These are phyloP conservation scores for Gilbertella persicaria DNA, from an alignment of 371 early-diverging fungal genomes.

Conservation along the genomic window DNA sequence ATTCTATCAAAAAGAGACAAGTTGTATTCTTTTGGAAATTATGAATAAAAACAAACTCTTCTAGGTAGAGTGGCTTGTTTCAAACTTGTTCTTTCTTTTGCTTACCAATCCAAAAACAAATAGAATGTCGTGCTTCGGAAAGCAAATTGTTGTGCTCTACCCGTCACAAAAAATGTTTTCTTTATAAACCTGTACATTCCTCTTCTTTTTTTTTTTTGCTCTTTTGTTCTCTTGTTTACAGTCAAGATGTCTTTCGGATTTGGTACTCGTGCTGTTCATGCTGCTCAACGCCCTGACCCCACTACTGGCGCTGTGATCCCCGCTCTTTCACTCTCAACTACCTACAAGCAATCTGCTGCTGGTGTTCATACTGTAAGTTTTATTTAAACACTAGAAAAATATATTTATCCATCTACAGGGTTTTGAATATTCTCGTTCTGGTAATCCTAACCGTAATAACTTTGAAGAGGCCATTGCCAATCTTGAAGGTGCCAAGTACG, in stretches of 20 bases:
- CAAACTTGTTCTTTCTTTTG: too few species aligned
- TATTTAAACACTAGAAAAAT: conserved; percentile 4
- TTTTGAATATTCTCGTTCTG: conserved; percentile 95
- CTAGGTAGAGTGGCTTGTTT: too few species aligned
- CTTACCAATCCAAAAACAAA: not conserved
- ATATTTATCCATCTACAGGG: conserved; percentile 57
- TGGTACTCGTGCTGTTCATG: conserved; percentile 92
- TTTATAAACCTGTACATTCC: not conserved
- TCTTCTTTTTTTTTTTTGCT: not conserved
- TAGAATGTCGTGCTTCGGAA: not conserved
- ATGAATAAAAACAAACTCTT: too few species aligned
- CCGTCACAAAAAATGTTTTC: not conserved
- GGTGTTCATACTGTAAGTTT: conserved; percentile 82
- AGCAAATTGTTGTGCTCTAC: not conserved
- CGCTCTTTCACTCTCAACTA: conserved; percentile 92
- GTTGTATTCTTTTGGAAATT: too few species aligned
- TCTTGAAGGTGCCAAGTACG: conserved; percentile 87
- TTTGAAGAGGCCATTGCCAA: conserved; percentile 94
- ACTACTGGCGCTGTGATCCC: conserved; percentile 94
- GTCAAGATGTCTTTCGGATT: conserved; percentile 57
- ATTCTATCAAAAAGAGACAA: too few species aligned
- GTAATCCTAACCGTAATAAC: conserved; percentile 90
- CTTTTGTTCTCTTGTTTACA: not conserved
- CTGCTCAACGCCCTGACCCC: conserved; percentile 86
- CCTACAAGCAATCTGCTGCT: conserved; percentile 90